These are phyloP conservation scores for Bruguiera sexangula DNA, from an alignment of 345 rosid genomes.

Conservation along the genomic window DNA sequence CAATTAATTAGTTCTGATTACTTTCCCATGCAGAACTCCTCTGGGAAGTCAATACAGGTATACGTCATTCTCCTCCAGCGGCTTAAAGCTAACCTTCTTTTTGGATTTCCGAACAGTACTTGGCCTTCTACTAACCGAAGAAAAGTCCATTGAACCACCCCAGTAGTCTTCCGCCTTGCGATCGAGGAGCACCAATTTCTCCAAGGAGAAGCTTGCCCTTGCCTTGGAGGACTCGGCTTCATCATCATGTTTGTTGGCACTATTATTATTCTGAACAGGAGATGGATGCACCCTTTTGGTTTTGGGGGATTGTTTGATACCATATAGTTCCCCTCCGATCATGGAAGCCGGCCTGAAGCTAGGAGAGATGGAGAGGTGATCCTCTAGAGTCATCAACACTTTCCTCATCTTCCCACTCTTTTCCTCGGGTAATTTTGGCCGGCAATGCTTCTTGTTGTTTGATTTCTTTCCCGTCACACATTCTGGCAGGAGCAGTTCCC, in stretches of 20 bases:
- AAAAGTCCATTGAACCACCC: neutral
- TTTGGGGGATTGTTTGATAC: conserved; percentile 19
- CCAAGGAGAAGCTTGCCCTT: conserved; percentile 4
- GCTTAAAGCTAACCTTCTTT: conserved; percentile 44
- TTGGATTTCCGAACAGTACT: conserved; percentile 9
- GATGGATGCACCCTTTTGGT: conserved; percentile 24
- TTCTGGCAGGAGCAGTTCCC: conserved; percentile 22
- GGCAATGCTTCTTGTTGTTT: conserved; percentile 15
- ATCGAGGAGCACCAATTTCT: conserved; percentile 15
- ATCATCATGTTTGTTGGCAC: neutral
- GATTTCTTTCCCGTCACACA: conserved; percentile 12
- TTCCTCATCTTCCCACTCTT: conserved; percentile 1
- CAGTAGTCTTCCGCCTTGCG: conserved; percentile 8
- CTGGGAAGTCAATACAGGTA: conserved; percentile 30
- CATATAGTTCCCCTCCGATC: conserved; percentile 27
- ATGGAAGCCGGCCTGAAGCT: conserved; percentile 1
- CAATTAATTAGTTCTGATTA: neutral
- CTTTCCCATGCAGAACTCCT: neutral
- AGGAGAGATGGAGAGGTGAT: conserved; percentile 26
- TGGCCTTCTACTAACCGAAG: conserved; percentile 20
- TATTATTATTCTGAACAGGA: neutral
- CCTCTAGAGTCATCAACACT: conserved; percentile 35
- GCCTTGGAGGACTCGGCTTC: neutral
- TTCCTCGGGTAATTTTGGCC: neutral
- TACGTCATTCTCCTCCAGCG: conserved; percentile 35